Base-by-base conservation (phyloP, 2,329 filamentous ascomycete genomes). In the Trichoderma asperellum region DNA sequence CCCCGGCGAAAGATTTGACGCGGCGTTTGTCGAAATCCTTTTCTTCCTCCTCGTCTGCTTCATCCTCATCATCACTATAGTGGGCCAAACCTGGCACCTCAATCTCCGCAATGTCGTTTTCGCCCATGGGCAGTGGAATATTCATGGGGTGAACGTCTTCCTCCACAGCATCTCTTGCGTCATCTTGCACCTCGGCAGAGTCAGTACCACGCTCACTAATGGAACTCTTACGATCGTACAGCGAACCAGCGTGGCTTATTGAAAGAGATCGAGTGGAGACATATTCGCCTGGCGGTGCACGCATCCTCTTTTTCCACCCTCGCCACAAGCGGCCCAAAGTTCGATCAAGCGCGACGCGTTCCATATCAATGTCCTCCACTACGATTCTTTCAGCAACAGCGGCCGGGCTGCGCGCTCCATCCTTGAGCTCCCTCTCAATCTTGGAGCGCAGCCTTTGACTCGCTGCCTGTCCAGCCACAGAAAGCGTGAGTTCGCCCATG, bases 341-440 rank as follows among this genome's bases (percentile, higher is more conserved):
- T 69, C 94, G 88, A 77, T 97, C 96, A 70, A 98, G 85, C 8
- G 95, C 95, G 72, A 98, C 88, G 73, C 94, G 93, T 77, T 98
- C 96, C 85, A 97, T 93, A 77, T 99, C 96, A 67, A 89, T 83
- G 75, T 98, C 95, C 75, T 96, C 92, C 32, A 99, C 90, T n/a
- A 94, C 84, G 65, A 97, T 85, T 18, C 89, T 88, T 71, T 92
- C 89, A 52, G 87, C 84, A 60, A 86, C 76, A 32, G 86, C 84
- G 24, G 81, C 81, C 2, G 83, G 80, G 60, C 77, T 81, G 69
- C 82, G 80, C 18, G 79, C 79, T 12, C 84, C 83, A 16, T 88
- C 85, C 64, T 82, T 87, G 57, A 89, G 81, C 37, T 88, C 86
- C 71, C 88, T 89, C 70, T 89, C 85, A 64, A 86, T 84, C 74